These are phyloP conservation scores for Mesembryanthemum crystallinum DNA, from an alignment of 148 eudicot species.

Conservation along the genomic window DNA sequence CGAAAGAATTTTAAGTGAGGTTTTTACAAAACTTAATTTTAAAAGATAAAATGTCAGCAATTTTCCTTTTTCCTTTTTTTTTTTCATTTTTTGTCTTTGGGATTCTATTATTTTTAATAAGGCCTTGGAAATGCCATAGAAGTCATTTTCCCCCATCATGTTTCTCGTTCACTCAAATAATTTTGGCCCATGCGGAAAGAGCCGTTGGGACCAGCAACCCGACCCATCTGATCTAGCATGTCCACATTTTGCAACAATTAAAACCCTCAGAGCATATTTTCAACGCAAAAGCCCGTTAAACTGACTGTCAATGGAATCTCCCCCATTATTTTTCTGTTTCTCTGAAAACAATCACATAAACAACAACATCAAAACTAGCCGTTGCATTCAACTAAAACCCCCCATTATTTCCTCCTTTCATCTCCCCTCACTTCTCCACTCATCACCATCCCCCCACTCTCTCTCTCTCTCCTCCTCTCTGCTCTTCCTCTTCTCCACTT, in stretches of 20 bases:
- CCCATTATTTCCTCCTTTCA: conserved; percentile 14
- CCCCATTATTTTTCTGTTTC: not conserved
- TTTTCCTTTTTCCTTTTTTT: too few species aligned
- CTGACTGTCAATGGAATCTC: conserved; percentile 13
- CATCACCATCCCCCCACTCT: conserved; percentile 17
- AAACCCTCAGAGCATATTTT: conserved; percentile 17
- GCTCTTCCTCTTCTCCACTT: not conserved
- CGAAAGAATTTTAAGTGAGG: too few species aligned
- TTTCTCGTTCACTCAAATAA: too few species aligned
- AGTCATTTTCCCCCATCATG: too few species aligned
- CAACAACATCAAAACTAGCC: conserved; percentile 37
- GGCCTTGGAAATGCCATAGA: not conserved
- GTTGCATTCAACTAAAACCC: conserved; percentile 29
- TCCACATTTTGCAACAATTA: not conserved
- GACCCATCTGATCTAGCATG: not conserved
- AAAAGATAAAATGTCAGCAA: too few species aligned
- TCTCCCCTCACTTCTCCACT: conserved; percentile 7
- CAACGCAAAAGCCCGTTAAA: conserved; percentile 37
- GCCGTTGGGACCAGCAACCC: conserved; percentile 7
- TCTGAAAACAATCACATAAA: not conserved
- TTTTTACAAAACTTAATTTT: too few species aligned
- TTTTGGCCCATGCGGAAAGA: not conserved
- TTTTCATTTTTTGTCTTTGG: too few species aligned
- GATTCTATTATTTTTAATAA: too few species aligned
- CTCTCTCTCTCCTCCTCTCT: conserved; percentile 1